Percentiles rank a stretch among this genome's conserved stretches.
Conservation (phyloP, 139 green algal genomes). For the Coelastrella sp. region DNA sequence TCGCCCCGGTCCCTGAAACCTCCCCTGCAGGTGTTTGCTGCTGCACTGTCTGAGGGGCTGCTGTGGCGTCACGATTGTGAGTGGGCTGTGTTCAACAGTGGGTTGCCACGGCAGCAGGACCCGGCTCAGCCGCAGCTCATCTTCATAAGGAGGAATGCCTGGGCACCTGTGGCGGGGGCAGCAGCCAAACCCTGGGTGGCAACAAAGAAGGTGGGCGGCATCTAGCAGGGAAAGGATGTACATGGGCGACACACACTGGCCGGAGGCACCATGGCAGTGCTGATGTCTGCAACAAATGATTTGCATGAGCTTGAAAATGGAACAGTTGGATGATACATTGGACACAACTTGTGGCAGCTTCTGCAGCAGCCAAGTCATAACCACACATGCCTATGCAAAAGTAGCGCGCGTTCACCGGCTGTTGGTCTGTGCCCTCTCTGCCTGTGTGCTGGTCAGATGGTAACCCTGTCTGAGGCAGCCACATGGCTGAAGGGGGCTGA, state of each 20-base stretch:
- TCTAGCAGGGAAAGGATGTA: neutral
- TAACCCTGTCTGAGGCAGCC: neutral
- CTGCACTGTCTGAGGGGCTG: neutral
- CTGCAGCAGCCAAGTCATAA: no score
- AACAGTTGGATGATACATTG: no score
- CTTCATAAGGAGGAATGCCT: slow-evolving; percentile 7
- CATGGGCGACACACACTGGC: neutral
- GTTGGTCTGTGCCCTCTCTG: neutral
- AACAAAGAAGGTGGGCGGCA: neutral
- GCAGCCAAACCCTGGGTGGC: slow-evolving; percentile 9
- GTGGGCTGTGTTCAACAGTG: slow-evolving; percentile 36
- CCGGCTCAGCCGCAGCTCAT: slow-evolving; percentile 1
- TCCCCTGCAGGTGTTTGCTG: slow-evolving; percentile 30
- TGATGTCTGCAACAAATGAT: no score
- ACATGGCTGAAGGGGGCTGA: neutral
- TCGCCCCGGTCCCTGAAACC: neutral
- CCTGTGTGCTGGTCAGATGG: neutral
- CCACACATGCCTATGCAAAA: no score
- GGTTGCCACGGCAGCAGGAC: neutral
- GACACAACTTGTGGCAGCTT: no score
- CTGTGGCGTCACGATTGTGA: slow-evolving; percentile 21
- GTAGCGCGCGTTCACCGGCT: no score
- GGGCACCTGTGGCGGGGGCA: neutral
- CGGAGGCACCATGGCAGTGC: neutral
- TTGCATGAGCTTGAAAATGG: no score